These are phyloP conservation scores for Cucurbita pepo DNA, from an alignment of 306 rosid species.

Conservation along the genomic window DNA sequence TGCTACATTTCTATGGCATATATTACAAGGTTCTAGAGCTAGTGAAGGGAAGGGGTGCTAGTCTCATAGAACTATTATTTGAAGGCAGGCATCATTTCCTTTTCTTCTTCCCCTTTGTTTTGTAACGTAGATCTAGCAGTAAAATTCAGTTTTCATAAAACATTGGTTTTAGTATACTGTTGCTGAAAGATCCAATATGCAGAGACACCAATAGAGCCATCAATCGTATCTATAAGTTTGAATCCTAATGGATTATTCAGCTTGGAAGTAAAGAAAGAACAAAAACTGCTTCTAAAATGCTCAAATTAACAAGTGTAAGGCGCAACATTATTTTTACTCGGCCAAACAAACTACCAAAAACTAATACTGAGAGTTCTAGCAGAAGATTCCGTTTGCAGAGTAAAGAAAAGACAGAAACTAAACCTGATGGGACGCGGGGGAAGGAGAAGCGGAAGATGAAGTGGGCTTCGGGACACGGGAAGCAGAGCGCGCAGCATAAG, in stretches of 20 bases:
- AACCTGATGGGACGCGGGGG: constrained; percentile 9
- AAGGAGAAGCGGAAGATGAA: constrained; percentile 1
- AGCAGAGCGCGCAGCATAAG: constrained; percentile 41
- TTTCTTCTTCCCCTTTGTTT: not conserved
- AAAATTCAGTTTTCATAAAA: not conserved
- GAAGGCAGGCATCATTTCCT: not conserved
- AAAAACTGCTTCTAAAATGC: not conserved
- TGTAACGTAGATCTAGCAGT: not conserved
- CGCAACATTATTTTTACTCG: not conserved
- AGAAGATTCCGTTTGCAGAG: not conserved
- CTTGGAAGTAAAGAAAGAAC: not conserved
- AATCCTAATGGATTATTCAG: not conserved
- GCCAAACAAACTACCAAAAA: not conserved
- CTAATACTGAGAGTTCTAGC: not conserved
- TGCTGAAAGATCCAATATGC: not conserved
- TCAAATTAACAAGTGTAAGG: not conserved
- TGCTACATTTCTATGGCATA: not conserved
- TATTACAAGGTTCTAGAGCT: not conserved
- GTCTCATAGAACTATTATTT: not conserved
- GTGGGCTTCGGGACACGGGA: constrained; percentile 18
- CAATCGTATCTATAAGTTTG: not conserved
- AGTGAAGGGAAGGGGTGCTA: not conserved
- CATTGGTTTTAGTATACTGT: not conserved
- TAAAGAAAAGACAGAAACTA: constrained; percentile 6
- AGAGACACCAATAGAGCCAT: not conserved